Percentiles rank a stretch among this genome's conserved stretches.
These are phyloP conservation scores for Madurella mycetomatis DNA, from an alignment of 2,329 filamentous ascomycete genomes.

Conservation along the genomic window DNA sequence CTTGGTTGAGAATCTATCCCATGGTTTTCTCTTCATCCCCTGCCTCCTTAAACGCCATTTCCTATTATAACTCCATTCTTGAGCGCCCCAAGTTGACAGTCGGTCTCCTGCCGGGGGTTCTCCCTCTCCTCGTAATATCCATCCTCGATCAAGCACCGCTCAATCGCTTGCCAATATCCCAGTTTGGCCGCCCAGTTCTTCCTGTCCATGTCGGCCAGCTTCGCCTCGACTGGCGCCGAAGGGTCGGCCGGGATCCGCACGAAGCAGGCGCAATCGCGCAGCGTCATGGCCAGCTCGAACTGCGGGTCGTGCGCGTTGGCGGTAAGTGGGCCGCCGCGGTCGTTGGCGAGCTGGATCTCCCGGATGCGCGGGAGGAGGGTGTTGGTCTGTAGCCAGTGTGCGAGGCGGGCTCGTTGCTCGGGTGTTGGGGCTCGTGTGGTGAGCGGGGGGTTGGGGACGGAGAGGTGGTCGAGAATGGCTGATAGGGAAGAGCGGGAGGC, in stretches of 20 bases:
- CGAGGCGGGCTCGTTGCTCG: conserved; percentile 31
- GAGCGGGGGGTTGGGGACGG: conserved; percentile 31
- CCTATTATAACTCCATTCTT: neutral
- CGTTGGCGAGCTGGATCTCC: conserved; percentile 35
- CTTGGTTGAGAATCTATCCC: neutral
- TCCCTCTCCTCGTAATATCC: conserved; percentile 57
- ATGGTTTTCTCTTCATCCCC: neutral
- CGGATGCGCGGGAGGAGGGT: conserved; percentile 36
- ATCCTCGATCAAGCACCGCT: conserved; percentile 57
- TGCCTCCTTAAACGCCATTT: neutral
- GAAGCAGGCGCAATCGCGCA: conserved; percentile 75
- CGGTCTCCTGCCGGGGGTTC: conserved; percentile 20
- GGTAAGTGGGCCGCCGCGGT: conserved; percentile 41
- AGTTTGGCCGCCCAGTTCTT: conserved; percentile 66
- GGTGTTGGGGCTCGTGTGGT: conserved; percentile 29
- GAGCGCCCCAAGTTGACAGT: conserved; percentile 24
- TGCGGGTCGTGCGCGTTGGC: conserved; percentile 37
- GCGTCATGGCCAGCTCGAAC: conserved; percentile 70
- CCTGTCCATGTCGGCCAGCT: conserved; percentile 72
- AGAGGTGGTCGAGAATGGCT: conserved; percentile 17
- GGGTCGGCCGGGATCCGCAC: conserved; percentile 49
- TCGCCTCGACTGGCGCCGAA: conserved; percentile 43
- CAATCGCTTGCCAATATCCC: conserved; percentile 62
- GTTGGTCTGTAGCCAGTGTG: conserved; percentile 36
- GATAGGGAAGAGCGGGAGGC: conserved; percentile 15